Evolutionary conservation across 768 basidiomycete species (phyloP), one percentile per base, ranked within the genome.

Genomic region (Termitomyces heimii): DNA sequence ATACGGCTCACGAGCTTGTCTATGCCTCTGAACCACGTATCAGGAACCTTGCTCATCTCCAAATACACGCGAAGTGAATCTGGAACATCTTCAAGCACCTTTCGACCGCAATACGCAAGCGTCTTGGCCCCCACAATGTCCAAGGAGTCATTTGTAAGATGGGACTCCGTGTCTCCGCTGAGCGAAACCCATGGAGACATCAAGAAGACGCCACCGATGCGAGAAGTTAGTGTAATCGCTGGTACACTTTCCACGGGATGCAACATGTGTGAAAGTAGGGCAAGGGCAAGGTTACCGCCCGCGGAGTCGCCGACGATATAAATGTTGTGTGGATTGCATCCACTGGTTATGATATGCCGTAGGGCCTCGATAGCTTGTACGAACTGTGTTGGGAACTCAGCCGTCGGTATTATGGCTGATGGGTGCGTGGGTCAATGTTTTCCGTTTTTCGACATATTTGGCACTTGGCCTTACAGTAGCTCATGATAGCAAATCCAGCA

Each of bases 161-260:
- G 46, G 9, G 63, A 61, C 3, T 58, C 59, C 16, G 56, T 58
- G 35, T 45, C 34, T 52, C 60, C 55, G 16, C 55, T 61, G 34
- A 67, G 57, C 1, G 64, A 62, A 5, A 65, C 60, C 66, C 69
- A 70, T 5, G 70, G 72, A 0, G 72, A 75, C 65, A 75, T 71
- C 40, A 71, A 60, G 35, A 60, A 68, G n/a, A 62, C 56, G 2
- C 70, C 65, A 18, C 64, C 24, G 34, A 73, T 50, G 3, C 61
- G 64, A 9, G 53, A 56, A 3, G 63, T 18, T 13, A 65, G 58
- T 6, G 61, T 51, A 6, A 66, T 48, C 14, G 53, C 53, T 0
- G 61, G 60, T 4, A 67, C 58, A 14, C 31, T 58, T 14, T 50
- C 12, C 31, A 67, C 57, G 1, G 72, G 72, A 44, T 70, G 72